Evolutionary conservation across 805 yeast genomes (phyloP).

Genomic region (Hanseniaspora jakobsenii): DNA sequence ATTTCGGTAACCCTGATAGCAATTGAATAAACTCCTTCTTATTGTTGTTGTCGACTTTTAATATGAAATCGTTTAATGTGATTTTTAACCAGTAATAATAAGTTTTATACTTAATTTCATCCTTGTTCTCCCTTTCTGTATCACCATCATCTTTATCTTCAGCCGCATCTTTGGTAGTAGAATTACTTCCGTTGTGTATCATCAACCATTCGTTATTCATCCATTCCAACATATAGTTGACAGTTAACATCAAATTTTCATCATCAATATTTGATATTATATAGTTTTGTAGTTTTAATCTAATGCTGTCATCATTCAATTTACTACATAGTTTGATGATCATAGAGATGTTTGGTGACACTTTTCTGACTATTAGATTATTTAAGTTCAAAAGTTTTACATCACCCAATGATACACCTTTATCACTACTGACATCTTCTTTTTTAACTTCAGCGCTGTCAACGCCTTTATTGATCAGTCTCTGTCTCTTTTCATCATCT

Average conservation of each 20-base stretch:
- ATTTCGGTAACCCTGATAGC: constrained; percentile 73
- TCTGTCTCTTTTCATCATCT: not conserved
- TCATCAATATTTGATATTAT: constrained; percentile 35
- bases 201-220: constrained; percentile 85
- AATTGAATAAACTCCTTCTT: constrained; percentile 69
- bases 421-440: not conserved
- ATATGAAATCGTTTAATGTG: constrained; percentile 4
- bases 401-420: not conserved
- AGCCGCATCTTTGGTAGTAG: too few species aligned
- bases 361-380: not conserved
- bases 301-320: constrained; percentile 39
- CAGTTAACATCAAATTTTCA: constrained; percentile 54
- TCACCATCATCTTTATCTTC: constrained; percentile 15
- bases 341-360: constrained; percentile 6
- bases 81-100: constrained; percentile 11
- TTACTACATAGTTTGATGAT: constrained; percentile 9
- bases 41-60: constrained; percentile 57
- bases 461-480: not conserved
- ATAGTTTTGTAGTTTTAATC: constrained; percentile 60
- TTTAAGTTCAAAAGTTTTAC: constrained; percentile 1
- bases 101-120: too few species aligned
- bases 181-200: too few species aligned
- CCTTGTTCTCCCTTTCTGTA: not conserved
- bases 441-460: not conserved
- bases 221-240: constrained; percentile 81